A percentile compares a stretch with the other conserved stretches of the same genome.
Evolutionary conservation across 768 basidiomycete species (phyloP).

Genomic region (Crucibulum laeve): DNA sequence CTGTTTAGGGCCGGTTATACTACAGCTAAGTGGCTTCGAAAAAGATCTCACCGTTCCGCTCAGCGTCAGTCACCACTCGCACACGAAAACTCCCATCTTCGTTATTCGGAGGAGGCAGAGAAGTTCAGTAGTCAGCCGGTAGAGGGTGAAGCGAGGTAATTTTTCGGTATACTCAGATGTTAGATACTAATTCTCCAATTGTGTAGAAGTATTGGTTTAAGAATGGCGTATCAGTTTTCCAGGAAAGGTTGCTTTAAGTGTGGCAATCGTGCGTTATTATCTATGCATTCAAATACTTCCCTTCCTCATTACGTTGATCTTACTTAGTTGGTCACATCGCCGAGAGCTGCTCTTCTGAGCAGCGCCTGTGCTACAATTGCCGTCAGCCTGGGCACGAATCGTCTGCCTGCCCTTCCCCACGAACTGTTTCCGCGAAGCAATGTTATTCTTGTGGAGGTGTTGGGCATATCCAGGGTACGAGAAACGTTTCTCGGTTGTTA

Average conservation of each 20-base stretch:
- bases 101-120: conserved; percentile 63
- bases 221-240: conserved; percentile 79
- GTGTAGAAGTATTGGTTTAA: conserved; percentile 15
- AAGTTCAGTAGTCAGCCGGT: conserved; percentile 60
- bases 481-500: background rate
- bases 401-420: conserved; percentile 79
- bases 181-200: background rate
- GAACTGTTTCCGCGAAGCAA: conserved; percentile 80
- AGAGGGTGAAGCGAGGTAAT: conserved; percentile 71
- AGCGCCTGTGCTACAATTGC: conserved; percentile 92
- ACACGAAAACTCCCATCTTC: conserved; percentile 41
- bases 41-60: background rate
- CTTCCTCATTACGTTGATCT: conserved; percentile 9
- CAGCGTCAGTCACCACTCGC: background rate
- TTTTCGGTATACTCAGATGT: conserved; percentile 2
- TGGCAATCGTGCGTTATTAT: conserved; percentile 69
- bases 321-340: conserved; percentile 85
- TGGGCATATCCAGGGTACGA: conserved; percentile 71
- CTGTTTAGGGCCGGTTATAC: conserved; percentile 1
- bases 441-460: conserved; percentile 93
- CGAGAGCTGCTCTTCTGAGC: conserved; percentile 85
- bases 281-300: conserved; percentile 8
- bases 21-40: background rate
- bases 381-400: conserved; percentile 94
- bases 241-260: conserved; percentile 94